Percentiles rank a stretch among this genome's conserved stretches.
These are phyloP conservation scores for Panicum virgatum DNA, from an alignment of 202 grass and related monocot species.

Conservation along the genomic window DNA sequence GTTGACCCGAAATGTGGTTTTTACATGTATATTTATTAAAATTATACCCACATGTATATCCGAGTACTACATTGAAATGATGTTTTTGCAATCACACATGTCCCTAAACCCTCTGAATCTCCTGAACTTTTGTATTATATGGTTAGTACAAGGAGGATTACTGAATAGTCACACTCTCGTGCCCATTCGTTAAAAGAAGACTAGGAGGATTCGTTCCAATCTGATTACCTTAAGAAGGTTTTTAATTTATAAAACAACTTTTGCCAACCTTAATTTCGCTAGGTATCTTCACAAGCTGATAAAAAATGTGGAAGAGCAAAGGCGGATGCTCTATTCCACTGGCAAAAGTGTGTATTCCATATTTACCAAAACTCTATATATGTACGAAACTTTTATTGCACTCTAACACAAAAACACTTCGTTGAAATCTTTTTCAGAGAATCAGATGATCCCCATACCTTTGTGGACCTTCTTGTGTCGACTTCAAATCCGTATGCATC, in stretches of 20 bases:
- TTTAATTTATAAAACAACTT: background rate
- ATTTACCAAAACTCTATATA: background rate
- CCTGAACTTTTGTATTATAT: background rate
- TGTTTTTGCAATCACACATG: background rate
- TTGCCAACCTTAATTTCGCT: constrained; percentile 56
- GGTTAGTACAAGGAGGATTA: background rate
- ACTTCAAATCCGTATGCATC: constrained; percentile 66
- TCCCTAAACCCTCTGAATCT: background rate
- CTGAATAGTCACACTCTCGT: background rate
- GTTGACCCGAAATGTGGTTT: background rate
- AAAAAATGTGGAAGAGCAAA: constrained; percentile 57
- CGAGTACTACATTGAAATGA: background rate
- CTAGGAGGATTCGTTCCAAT: background rate
- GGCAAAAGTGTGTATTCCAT: constrained; percentile 64
- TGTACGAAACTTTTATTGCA: constrained; percentile 8
- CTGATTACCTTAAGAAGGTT: background rate
- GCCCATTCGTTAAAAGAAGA: background rate
- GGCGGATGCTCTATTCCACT: constrained; percentile 82
- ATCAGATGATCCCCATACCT: constrained; percentile 78
- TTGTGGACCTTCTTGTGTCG: constrained; percentile 85
- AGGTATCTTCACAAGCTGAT: constrained; percentile 67
- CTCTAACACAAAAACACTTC: constrained; percentile 32
- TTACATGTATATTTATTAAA: background rate
- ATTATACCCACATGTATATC: background rate
- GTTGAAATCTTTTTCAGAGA: constrained; percentile 50